A percentile compares a stretch with the other conserved stretches of the same genome.
Evolutionary conservation across 2,329 filamentous ascomycete species (phyloP).

Genomic region (Trichoderma breve): DNA sequence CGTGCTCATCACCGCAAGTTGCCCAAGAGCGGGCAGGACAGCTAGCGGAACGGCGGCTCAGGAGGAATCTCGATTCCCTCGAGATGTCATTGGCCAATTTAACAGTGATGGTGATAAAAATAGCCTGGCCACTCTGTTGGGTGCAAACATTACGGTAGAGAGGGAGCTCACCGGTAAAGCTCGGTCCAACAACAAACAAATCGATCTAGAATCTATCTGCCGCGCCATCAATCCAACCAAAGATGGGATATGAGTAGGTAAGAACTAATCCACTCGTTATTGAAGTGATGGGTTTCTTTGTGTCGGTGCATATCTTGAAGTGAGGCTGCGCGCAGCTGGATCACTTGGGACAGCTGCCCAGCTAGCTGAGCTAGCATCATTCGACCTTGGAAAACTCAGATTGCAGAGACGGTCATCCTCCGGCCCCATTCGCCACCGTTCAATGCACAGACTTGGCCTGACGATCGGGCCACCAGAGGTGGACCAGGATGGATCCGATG

Average conservation of each 20-base stretch:
- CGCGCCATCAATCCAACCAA: neutral
- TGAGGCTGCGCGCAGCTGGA: neutral
- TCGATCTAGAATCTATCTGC: neutral
- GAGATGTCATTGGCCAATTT: neutral
- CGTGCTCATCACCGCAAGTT: neutral
- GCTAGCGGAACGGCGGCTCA: neutral
- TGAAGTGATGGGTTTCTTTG: neutral
- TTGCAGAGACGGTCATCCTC: neutral
- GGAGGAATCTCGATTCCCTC: neutral
- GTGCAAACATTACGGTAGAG: neutral
- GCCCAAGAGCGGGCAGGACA: neutral
- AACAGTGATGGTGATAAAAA: neutral
- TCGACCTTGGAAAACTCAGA: neutral
- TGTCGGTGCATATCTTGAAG: neutral
- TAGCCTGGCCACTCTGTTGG: neutral
- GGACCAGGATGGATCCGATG: neutral
- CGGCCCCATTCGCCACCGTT: constrained; percentile 6
- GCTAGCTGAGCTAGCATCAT: neutral
- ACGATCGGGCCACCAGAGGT: neutral
- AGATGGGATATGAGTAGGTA: neutral
- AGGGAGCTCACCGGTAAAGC: neutral
- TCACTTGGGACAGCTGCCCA: neutral
- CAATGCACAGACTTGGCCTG: neutral
- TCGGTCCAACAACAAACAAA: neutral
- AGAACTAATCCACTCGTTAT: neutral